phyloP scores from a whole-genome alignment of 768 basidiomycete species.

The Xerocomus potaroensis region DNA sequence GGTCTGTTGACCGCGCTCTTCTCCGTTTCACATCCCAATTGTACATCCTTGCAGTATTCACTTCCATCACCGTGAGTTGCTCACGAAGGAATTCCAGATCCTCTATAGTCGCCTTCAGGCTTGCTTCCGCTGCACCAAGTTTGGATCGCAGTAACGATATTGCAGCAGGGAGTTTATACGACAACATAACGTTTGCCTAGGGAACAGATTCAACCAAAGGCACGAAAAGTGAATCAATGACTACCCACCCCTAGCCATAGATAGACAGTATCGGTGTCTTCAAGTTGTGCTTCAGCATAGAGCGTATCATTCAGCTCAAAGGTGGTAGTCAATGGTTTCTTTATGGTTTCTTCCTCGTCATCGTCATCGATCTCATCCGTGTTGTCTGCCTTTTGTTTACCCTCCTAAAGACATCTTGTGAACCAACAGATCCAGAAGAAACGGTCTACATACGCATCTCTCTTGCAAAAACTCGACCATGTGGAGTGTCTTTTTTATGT shows the following conservation, averaged over 20 bases:
- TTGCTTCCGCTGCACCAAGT: constrained; percentile 49
- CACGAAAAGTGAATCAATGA: not conserved
- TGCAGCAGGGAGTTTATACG: constrained; percentile 82
- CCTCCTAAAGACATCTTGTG: constrained; percentile 43
- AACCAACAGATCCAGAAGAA: not conserved
- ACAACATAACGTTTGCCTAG: constrained; percentile 97
- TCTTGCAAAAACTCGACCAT: constrained; percentile 84
- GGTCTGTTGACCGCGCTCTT: constrained; percentile 47
- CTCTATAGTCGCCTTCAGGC: constrained; percentile 65
- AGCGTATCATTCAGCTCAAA: constrained; percentile 97
- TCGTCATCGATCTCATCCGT: constrained; percentile 54
- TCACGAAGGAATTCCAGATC: constrained; percentile 93
- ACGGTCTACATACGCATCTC: constrained; percentile 49
- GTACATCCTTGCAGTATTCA: constrained; percentile 91
- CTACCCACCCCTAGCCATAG: constrained; percentile 91
- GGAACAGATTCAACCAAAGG: not conserved
- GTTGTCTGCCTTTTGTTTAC: constrained; percentile 41
- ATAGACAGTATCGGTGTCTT: constrained; percentile 84
- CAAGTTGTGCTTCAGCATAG: constrained; percentile 85
- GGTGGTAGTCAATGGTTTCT: constrained; percentile 68
- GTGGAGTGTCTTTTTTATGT: constrained; percentile 85
- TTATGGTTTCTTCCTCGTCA: constrained; percentile 34
- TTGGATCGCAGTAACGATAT: constrained; percentile 71
- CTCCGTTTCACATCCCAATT: constrained; percentile 93
- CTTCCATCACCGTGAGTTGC: constrained; percentile 95